Conservation (phyloP, 73 alveolate species). For the Breviolum minutum region DNA sequence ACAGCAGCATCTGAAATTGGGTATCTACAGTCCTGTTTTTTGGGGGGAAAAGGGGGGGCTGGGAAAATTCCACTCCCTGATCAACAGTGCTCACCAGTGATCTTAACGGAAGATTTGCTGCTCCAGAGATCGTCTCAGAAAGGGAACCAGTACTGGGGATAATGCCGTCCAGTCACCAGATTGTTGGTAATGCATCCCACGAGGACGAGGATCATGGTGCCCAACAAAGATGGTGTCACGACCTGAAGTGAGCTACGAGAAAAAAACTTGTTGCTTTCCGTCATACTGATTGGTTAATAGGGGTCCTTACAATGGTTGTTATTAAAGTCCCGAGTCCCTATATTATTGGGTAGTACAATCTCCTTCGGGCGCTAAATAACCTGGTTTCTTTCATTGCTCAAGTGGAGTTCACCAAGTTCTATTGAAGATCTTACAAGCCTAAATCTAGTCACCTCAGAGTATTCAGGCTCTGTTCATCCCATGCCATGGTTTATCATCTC, state of each 20-base stretch:
- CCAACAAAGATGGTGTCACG: slow-evolving; percentile 39
- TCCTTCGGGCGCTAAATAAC: no score
- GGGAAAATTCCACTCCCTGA: not conserved
- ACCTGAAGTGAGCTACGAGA: not conserved
- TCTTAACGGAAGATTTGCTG: not conserved
- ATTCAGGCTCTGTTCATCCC: not conserved
- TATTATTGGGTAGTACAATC: no score
- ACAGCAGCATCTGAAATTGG: slow-evolving; percentile 18
- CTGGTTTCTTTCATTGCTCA: no score
- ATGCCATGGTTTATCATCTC: not conserved
- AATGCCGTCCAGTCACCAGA: slow-evolving; percentile 27
- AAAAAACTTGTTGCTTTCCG: not conserved
- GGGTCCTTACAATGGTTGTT: no score
- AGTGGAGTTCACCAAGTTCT: no score
- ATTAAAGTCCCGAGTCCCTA: no score
- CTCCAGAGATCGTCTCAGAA: not conserved
- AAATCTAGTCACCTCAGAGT: not conserved
- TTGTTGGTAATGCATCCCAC: slow-evolving; percentile 63
- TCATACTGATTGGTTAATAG: not conserved
- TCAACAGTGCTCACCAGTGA: no score
- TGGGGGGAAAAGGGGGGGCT: not conserved
- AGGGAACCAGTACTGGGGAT: slow-evolving; percentile 57
- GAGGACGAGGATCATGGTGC: slow-evolving; percentile 42
- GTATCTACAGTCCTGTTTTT: not conserved
- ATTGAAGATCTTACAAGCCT: not conserved